Evolutionary conservation across 2,329 filamentous ascomycete genomes (phyloP).

Genomic region (Fusarium clavum): DNA sequence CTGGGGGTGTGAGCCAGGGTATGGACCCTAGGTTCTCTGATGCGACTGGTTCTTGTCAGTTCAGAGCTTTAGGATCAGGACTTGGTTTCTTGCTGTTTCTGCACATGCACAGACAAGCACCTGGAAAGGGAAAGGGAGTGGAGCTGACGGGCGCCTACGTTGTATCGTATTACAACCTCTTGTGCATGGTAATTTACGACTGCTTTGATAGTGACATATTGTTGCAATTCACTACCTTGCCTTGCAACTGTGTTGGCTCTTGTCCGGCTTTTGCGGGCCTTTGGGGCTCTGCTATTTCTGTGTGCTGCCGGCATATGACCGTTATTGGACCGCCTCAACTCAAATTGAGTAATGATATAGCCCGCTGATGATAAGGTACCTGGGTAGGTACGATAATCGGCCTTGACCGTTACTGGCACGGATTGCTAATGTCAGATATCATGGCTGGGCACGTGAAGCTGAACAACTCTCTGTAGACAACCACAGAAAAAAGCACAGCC

Average conservation of each 20-base stretch:
- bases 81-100: slow-evolving; percentile 1
- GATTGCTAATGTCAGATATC: neutral
- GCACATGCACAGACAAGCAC: slow-evolving; percentile 17
- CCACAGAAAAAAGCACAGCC: slow-evolving; percentile 4
- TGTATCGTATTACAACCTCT: slow-evolving; percentile 6
- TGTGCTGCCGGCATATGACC: slow-evolving; percentile 12
- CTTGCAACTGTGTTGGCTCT: slow-evolving; percentile 23
- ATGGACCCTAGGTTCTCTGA: neutral
- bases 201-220: slow-evolving; percentile 19
- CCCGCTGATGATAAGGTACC: slow-evolving; percentile 4
- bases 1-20: slow-evolving; percentile 22
- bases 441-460: slow-evolving; percentile 10
- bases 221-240: slow-evolving; percentile 6
- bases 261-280: slow-evolving; percentile 31
- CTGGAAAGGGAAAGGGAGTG: slow-evolving; percentile 14
- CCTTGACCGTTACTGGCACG: slow-evolving; percentile 3
- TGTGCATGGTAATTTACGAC: slow-evolving; percentile 19
- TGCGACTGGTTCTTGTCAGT: slow-evolving; percentile 19
- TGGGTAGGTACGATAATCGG: neutral
- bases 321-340: slow-evolving; percentile 35
- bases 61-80: slow-evolving; percentile 21
- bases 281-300: slow-evolving; percentile 30
- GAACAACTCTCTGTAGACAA: neutral
- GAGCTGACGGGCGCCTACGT: slow-evolving; percentile 6
- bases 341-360: slow-evolving; percentile 8